These are phyloP conservation scores for Penicillium nucicola DNA, from an alignment of 495 filamentous ascomycete species.

Conservation along the genomic window DNA sequence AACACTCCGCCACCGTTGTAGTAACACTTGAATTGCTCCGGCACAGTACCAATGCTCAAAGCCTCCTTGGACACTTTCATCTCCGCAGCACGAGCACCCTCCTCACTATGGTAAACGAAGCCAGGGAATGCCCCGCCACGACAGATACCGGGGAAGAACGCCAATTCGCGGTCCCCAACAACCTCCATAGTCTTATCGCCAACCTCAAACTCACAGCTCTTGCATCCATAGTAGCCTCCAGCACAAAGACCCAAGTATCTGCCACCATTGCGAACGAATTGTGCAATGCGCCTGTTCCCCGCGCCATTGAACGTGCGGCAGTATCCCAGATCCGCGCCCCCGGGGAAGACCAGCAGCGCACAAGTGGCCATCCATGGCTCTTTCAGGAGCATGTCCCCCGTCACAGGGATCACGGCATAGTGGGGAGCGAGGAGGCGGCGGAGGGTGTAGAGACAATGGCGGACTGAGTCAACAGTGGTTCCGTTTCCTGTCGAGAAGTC, in stretches of 20 bases:
- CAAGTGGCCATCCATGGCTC: conserved; percentile 91
- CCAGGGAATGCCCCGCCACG: conserved; percentile 85
- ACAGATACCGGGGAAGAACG: conserved; percentile 84
- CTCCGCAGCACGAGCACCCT: conserved; percentile 70
- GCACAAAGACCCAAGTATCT: conserved; percentile 89
- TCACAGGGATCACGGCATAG: conserved; percentile 88
- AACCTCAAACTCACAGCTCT: conserved; percentile 85
- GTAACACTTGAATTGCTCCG: conserved; percentile 69
- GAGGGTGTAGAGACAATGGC: conserved; percentile 84
- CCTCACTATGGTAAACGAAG: conserved; percentile 89
- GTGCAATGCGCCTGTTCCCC: conserved; percentile 77
- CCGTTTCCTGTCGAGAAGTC: conserved; percentile 62
- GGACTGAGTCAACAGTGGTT: conserved; percentile 80
- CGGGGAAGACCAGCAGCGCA: conserved; percentile 86
- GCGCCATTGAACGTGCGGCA: conserved; percentile 83
- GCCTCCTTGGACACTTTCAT: conserved; percentile 62
- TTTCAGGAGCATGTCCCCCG: conserved; percentile 72
- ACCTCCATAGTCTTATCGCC: conserved; percentile 81
- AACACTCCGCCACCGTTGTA: conserved; percentile 98
- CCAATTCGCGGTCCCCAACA: conserved; percentile 78
- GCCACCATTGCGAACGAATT: conserved; percentile 85
- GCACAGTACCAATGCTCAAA: conserved; percentile 53
- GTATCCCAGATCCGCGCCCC: conserved; percentile 92
- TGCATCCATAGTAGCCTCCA: conserved; percentile 85
- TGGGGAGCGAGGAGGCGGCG: conserved; percentile 86